Percentiles rank a stretch among this genome's conserved stretches.
phyloP scores from a whole-genome alignment of 306 rosid genomes.

The Styphnolobium japonicum region DNA sequence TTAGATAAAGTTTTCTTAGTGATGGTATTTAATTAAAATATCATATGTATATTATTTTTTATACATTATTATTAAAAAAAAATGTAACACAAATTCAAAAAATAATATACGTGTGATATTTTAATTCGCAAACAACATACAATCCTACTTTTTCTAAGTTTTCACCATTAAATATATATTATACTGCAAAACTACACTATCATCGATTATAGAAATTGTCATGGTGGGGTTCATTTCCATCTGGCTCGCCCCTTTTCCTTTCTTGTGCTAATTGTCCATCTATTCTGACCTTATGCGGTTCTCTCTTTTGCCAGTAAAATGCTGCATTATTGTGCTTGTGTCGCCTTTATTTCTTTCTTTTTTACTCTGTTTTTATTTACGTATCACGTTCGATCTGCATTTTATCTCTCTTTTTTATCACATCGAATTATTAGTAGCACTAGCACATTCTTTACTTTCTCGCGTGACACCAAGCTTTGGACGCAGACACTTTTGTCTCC shows the following conservation, averaged over 20 bases:
- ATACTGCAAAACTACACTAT: no score
- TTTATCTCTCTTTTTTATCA: not conserved
- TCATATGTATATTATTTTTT: no score
- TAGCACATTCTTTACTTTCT: constrained; percentile 11
- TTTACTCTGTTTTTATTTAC: not conserved
- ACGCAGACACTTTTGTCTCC: constrained; percentile 21
- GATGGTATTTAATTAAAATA: no score
- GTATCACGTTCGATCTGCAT: not conserved
- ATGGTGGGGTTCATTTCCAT: constrained; percentile 30
- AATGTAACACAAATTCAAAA: no score
- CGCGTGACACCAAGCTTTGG: constrained; percentile 34
- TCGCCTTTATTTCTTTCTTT: not conserved
- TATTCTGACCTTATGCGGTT: not conserved
- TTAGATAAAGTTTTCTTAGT: no score
- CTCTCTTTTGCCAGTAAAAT: constrained; percentile 27
- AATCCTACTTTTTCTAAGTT: no score
- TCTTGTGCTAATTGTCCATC: not conserved
- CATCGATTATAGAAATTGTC: not conserved
- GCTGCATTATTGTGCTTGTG: constrained; percentile 34
- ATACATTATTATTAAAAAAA: no score
- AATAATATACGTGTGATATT: no score
- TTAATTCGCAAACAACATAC: no score
- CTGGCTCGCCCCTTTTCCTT: constrained; percentile 25
- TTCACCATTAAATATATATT: no score
- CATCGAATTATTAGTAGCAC: constrained; percentile 16